These are phyloP conservation scores for Fusarium odoratissimum DNA, from an alignment of 2,329 filamentous ascomycete genomes.

Conservation along the genomic window DNA sequence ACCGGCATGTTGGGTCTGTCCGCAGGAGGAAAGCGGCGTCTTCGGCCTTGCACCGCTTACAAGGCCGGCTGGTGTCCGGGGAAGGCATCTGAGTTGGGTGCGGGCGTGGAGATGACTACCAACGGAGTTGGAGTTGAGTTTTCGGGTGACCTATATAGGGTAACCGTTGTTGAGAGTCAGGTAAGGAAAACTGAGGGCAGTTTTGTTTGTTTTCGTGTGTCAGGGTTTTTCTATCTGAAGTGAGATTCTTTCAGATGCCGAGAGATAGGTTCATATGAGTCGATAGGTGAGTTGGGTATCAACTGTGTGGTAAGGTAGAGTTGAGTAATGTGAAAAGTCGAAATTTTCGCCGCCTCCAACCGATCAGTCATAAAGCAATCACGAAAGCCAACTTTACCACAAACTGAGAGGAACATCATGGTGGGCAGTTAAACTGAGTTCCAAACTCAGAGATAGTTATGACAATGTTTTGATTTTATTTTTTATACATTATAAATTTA, in stretches of 20 bases:
- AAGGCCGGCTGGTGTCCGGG: constrained; percentile 42
- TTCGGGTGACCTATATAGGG: constrained; percentile 34
- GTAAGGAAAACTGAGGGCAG: not conserved
- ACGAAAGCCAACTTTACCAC: not conserved
- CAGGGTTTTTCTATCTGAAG: not conserved
- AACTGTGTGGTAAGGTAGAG: constrained; percentile 8
- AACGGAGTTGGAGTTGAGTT: constrained; percentile 4
- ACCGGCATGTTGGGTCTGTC: constrained; percentile 50
- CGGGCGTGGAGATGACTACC: not conserved
- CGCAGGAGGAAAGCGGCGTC: constrained; percentile 48
- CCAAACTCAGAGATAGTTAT: not conserved
- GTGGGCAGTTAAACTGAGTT: not conserved
- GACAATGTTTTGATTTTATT: not conserved
- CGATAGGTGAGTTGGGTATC: constrained; percentile 12
- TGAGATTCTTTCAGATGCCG: not conserved
- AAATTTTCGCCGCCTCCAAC: constrained; percentile 39
- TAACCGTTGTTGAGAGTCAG: constrained; percentile 13
- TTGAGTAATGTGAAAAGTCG: constrained; percentile 25
- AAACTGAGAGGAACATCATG: not conserved
- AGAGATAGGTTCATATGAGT: not conserved
- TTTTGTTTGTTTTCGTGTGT: not conserved
- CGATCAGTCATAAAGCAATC: not conserved
- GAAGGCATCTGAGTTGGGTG: constrained; percentile 30
- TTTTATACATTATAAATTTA: not conserved
- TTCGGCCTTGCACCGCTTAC: constrained; percentile 49